Evolutionary conservation across 2,329 filamentous ascomycete genomes (phyloP).

Genomic region (Xylariaceae sp.): DNA sequence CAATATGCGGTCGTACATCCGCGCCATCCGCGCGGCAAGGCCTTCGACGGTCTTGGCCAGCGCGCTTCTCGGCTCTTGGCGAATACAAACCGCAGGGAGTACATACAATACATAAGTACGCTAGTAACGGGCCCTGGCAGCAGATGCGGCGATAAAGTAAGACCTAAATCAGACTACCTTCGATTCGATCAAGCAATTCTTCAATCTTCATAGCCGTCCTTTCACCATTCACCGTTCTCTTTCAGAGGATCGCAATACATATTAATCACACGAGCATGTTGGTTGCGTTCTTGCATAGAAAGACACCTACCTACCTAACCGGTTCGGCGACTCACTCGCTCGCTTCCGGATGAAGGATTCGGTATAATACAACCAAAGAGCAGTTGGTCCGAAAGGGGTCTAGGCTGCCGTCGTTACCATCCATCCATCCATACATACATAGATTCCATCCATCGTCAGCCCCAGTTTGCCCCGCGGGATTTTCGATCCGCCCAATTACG

Average conservation of each 20-base stretch:
- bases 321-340: background rate
- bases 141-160: background rate
- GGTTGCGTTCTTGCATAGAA: background rate
- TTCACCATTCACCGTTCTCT: no score
- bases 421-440: no score
- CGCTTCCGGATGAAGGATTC: background rate
- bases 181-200: background rate
- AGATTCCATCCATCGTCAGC: background rate
- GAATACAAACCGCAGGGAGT: no score
- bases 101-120: no score
- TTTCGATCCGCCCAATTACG: background rate
- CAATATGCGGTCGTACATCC: no score
- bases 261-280: background rate
- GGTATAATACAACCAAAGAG: background rate
- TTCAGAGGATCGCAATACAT: background rate
- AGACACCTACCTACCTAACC: background rate
- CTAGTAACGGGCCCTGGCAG: background rate
- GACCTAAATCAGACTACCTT: background rate
- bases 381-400: background rate
- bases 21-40: no score
- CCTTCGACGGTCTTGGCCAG: no score
- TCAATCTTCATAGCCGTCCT: background rate
- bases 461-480: background rate
- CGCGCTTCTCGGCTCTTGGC: no score
- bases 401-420: background rate